Percentiles rank a stretch among this genome's conserved stretches.
These are phyloP conservation scores for Colletotrichum navitas DNA, from an alignment of 2,329 filamentous ascomycete genomes.

Conservation along the genomic window DNA sequence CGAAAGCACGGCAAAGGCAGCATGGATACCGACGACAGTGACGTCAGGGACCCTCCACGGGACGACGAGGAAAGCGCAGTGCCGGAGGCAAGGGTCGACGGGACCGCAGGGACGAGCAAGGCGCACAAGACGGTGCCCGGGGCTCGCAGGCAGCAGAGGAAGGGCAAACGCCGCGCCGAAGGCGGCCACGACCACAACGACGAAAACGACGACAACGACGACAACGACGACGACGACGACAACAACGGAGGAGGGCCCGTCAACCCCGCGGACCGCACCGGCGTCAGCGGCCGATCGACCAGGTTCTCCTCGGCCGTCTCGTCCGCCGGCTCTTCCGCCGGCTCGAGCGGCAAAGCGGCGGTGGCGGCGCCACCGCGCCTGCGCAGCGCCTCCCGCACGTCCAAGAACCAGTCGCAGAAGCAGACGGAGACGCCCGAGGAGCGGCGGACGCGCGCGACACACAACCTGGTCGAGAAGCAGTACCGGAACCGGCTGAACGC, in stretches of 20 bases:
- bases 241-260: conserved; percentile 21
- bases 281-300: conserved; percentile 30
- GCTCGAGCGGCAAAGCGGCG: conserved; percentile 35
- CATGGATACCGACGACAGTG: conserved; percentile 36
- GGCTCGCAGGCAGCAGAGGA: conserved; percentile 21
- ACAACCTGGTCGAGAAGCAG: conserved; percentile 52
- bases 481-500: conserved; percentile 51
- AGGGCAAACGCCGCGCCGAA: conserved; percentile 35
- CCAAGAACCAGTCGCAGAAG: conserved; percentile 48
- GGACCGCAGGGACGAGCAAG: not conserved
- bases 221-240: not conserved
- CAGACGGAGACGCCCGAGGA: conserved; percentile 47
- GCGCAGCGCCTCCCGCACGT: conserved; percentile 49
- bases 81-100: conserved; percentile 1
- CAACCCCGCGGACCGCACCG: conserved; percentile 32
- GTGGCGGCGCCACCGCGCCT: conserved; percentile 42
- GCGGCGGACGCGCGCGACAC: conserved; percentile 49
- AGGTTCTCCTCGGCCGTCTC: conserved; percentile 28
- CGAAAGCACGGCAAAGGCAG: conserved; percentile 34
- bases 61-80: conserved; percentile 19
- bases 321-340: conserved; percentile 16
- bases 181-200: conserved; percentile 8
- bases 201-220: not conserved
- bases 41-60: conserved; percentile 32
- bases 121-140: conserved; percentile 5